Base-by-base conservation (phyloP, 106 monocot genomes). In the Ottelia alismoides region DNA sequence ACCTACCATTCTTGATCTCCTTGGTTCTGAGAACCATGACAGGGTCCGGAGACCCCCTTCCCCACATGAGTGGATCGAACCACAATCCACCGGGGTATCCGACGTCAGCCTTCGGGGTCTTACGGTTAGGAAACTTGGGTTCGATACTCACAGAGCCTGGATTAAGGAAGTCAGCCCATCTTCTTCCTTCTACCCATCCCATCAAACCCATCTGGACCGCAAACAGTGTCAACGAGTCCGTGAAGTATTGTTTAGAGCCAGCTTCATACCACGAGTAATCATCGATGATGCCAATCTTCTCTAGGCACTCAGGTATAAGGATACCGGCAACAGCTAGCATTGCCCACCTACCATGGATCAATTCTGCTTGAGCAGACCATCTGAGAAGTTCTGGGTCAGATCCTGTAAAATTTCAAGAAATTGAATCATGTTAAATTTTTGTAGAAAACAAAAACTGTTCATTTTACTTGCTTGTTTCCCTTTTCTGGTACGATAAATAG, bases 291-390 rank as follows among this genome's bases (percentile, higher is more conserved):
- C 77, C 83, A 7, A 83, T 49, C 56, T 69, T 76, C 47, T 73
- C 58, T 0, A 93, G 77, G 59, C 63, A 75, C 27, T 87, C 87
- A 0, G 88, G 87, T 70, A 93, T 64, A 1, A 93, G 83, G 25
- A 93, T 88, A 11, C 92, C 83, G 1, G 77, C 65, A 1, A 82
- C 92, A 0, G 78, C 92, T 20, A 92, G 87, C 92, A 92, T 92
- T 11, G 92, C 92, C 92, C 92, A 87, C 49, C 92, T 51, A 52
- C 86, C 61, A 56, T 88, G 92, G 76, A 93, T 80, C 50, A 88
- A 70, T 30, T 93, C 92, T 0, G 92, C 92, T 54, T 93, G 92
- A 1, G 87, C 92, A 47, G 84, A 93, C 92, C 92, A 93, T 28
- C 65, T 61, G 2, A 88, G 72, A 1, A 70, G 70, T 56, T 84